These are phyloP conservation scores for Fusarium sp. DNA, from an alignment of 2,329 filamentous ascomycete species.

Conservation along the genomic window DNA sequence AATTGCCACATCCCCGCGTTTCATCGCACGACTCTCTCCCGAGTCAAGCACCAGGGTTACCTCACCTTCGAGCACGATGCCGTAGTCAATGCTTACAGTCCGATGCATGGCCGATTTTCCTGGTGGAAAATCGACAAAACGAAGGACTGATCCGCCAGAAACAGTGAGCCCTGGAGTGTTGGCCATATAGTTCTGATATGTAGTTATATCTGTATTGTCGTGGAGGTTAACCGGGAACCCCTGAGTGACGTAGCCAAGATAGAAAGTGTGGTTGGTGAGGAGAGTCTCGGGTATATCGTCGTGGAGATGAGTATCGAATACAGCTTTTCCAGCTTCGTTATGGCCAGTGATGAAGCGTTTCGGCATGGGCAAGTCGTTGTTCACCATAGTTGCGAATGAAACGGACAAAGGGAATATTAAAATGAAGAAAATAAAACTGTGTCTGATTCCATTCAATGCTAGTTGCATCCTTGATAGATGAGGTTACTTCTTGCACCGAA, in stretches of 20 bases:
- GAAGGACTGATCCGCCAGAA: constrained; percentile 59
- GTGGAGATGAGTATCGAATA: constrained; percentile 38
- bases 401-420: not conserved
- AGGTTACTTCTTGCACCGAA: not conserved
- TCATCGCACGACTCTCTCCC: constrained; percentile 60
- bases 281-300: constrained; percentile 25
- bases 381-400: constrained; percentile 7
- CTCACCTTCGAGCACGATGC: constrained; percentile 68
- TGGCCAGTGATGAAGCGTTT: constrained; percentile 45
- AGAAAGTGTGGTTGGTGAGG: constrained; percentile 38
- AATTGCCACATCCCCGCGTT: constrained; percentile 68
- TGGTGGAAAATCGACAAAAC: constrained; percentile 66
- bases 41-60: constrained; percentile 67
- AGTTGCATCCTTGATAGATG: not conserved
- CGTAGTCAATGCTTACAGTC: constrained; percentile 70
- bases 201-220: constrained; percentile 29
- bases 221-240: constrained; percentile 29
- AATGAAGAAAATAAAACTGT: not conserved
- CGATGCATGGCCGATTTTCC: constrained; percentile 56
- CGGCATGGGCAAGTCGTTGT: constrained; percentile 32
- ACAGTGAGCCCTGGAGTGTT: constrained; percentile 47
- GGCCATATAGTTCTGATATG: constrained; percentile 28
- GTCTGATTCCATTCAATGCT: not conserved
- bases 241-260: constrained; percentile 39
- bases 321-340: constrained; percentile 36